Evolutionary conservation across 176 grass and related monocot species (phyloP).

Genomic region (Bolboschoenus planiculmis): DNA sequence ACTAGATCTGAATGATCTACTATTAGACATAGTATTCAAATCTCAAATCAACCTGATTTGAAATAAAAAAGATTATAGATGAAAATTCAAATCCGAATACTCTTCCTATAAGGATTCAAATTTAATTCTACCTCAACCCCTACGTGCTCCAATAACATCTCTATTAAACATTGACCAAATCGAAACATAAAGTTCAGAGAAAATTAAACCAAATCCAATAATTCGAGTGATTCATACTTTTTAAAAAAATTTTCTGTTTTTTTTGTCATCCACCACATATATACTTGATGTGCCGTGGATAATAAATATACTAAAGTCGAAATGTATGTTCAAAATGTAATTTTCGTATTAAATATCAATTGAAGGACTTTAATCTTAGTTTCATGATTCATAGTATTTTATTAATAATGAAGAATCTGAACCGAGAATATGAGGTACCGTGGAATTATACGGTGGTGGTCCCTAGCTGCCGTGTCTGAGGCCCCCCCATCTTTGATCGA

Average conservation of each 20-base stretch:
- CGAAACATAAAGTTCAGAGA: background rate
- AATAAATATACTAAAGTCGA: background rate
- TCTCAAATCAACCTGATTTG: no score
- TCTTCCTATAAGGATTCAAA: background rate
- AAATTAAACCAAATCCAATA: background rate
- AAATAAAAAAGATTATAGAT: no score
- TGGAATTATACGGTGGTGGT: background rate
- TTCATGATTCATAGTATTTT: background rate
- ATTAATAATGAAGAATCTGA: background rate
- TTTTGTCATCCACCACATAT: no score
- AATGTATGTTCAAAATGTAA: background rate
- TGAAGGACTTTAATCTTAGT: background rate
- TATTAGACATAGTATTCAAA: no score
- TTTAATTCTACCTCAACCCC: background rate
- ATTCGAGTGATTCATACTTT: background rate
- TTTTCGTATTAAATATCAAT: background rate
- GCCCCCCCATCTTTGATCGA: background rate
- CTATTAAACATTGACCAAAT: background rate
- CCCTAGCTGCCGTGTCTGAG: background rate
- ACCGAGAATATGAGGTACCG: background rate
- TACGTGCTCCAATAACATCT: background rate
- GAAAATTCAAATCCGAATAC: background rate
- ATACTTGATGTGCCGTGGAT: no score
- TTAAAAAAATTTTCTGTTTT: no score
- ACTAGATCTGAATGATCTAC: no score